Evolutionary conservation across 75 land plant species (phyloP), one percentile per base, ranked within the genome.

Genomic region (Cupressus sempervirens): DNA sequence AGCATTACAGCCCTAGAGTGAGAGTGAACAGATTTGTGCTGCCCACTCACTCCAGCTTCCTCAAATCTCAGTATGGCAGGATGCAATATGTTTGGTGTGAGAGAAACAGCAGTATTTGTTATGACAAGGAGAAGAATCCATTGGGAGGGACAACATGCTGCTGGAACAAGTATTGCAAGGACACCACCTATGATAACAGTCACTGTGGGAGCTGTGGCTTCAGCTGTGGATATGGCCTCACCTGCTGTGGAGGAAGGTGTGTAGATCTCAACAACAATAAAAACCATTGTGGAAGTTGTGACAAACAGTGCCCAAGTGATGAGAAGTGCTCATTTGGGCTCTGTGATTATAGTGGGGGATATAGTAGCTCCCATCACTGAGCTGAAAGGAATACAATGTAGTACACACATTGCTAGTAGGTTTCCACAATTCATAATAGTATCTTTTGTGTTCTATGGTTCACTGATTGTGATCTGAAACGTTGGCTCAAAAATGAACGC

Each of bases 231-330:
- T 84, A 84, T 81, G 89, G 83, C 7, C 56, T 84, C 29, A 58
- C 29, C 45, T 89, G 90, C 86, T 89, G 90, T 52, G 90, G 86
- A 30, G 89, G 90, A 16, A 34, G 40, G 62, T 89, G 90, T 82
- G 89, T 87, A 12, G 85, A 89, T 80, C 84, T 89, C 46, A 75
- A 58, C 2, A 83, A n/a, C 20, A 85, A 87, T 76, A 56, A 53
- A 38, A 29, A 45, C 23, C 89, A 89, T 52, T 89, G 90, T 45
- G 90, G 90, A 12, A 34, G 73, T 14, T 89, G 90, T 56, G 76
- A 84, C 12, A 62, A 70, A 15, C 35, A 43, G n/a, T 89, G 90
- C 73, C 74, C 62, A 16, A 43, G 26, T 29, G 65, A 75, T 70
- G 84, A 40, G 36, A 50, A 35, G 23, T 88, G 89, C 70, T 62